These are phyloP conservation scores for Lasiodiplodia sp. DNA, from an alignment of 2,329 filamentous ascomycete species.

Conservation along the genomic window DNA sequence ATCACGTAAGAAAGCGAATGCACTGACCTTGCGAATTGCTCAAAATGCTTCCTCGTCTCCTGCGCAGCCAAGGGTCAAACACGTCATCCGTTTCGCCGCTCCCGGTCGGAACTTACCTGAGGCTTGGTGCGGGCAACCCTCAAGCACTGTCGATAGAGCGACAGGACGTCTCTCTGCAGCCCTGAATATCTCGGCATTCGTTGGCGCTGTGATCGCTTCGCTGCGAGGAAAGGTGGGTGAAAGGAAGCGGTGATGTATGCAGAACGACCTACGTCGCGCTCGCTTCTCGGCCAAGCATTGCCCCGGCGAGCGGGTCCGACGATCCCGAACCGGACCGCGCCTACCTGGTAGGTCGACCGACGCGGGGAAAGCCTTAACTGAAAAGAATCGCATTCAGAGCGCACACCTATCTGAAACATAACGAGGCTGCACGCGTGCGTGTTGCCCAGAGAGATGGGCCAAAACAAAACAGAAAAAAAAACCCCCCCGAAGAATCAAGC, in stretches of 20 bases:
- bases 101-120: slow-evolving; percentile 61
- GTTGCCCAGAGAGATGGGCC: too few species aligned
- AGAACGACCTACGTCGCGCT: neutral
- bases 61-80: slow-evolving; percentile 41
- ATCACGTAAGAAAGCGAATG: neutral
- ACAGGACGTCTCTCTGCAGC: slow-evolving; percentile 86
- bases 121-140: slow-evolving; percentile 84
- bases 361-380: slow-evolving; percentile 14
- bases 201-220: neutral
- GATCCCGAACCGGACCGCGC: neutral
- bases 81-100: slow-evolving; percentile 33
- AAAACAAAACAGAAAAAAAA: too few species aligned
- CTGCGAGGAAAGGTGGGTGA: neutral
- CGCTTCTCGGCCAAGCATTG: slow-evolving; percentile 11
- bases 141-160: slow-evolving; percentile 85
- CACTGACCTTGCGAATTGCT: slow-evolving; percentile 67
- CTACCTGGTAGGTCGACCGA: neutral
- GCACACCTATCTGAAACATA: neutral
- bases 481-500: too few species aligned
- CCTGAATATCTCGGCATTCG: slow-evolving; percentile 72
- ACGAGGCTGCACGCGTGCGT: too few species aligned
- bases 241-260: slow-evolving; percentile 3
- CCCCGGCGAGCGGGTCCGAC: slow-evolving; percentile 10
- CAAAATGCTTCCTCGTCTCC: slow-evolving; percentile 68
- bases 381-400: neutral